These are phyloP conservation scores for Tolypocladium inflatum DNA, from an alignment of 2,329 filamentous ascomycete genomes.

Conservation along the genomic window DNA sequence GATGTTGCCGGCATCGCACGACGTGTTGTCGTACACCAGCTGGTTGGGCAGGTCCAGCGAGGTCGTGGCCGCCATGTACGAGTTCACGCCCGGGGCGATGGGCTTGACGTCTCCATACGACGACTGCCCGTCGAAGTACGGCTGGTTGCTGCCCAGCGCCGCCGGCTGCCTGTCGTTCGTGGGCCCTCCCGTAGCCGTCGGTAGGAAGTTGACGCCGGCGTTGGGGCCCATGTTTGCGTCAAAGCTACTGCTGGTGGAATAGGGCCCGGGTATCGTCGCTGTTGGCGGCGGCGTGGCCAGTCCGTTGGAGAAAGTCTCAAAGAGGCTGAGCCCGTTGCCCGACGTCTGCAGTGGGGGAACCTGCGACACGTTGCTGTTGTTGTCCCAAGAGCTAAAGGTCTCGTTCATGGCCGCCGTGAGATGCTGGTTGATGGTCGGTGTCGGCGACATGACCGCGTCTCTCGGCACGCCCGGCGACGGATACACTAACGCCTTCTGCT, in stretches of 20 bases:
- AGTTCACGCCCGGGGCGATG: constrained; percentile 16
- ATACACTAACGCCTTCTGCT: constrained; percentile 34
- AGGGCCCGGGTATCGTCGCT: constrained; percentile 38
- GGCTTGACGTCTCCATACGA: constrained; percentile 25
- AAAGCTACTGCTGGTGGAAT: constrained; percentile 32
- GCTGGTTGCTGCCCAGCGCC: constrained; percentile 15
- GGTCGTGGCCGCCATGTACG: constrained; percentile 19
- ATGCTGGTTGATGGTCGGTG: constrained; percentile 39
- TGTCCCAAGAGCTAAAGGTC: constrained; percentile 42
- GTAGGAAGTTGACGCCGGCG: constrained; percentile 20
- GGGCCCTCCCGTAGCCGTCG: constrained; percentile 16
- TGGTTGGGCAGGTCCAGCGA: constrained; percentile 21
- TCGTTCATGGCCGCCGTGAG: constrained; percentile 47
- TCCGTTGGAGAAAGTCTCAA: constrained; percentile 42
- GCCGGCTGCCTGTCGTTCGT: constrained; percentile 14
- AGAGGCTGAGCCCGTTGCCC: constrained; percentile 26
- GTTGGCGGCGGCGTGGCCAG: constrained; percentile 49
- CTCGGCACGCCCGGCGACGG: constrained; percentile 21
- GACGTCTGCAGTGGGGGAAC: constrained; percentile 22
- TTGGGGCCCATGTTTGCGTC: constrained; percentile 24
- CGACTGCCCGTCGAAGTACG: constrained; percentile 23
- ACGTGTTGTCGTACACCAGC: constrained; percentile 24
- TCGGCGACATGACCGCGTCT: constrained; percentile 44
- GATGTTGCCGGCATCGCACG: constrained; percentile 18
- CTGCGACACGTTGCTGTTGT: constrained; percentile 16